phyloP scores from a whole-genome alignment of 192 early-diverging fungal species.

The Coemansia sp. region DNA sequence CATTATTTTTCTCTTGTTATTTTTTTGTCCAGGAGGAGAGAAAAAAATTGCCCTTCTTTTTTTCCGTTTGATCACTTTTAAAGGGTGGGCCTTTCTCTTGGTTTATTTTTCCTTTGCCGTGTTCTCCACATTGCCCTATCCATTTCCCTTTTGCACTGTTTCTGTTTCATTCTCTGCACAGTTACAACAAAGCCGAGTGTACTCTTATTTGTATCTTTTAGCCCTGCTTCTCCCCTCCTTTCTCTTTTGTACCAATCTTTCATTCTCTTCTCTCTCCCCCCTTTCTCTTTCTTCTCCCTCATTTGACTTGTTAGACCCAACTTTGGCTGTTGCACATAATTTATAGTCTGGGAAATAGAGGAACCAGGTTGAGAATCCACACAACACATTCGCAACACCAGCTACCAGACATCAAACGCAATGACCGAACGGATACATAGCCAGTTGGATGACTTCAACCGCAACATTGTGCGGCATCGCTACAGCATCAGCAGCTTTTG shows the following conservation, averaged over 20 bases:
- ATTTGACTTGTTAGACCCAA: no score
- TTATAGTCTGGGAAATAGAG: background rate
- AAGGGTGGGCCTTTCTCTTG: background rate
- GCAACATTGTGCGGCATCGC: slow-evolving; percentile 19
- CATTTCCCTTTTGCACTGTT: background rate
- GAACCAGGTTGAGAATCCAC: background rate
- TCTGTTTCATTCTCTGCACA: background rate
- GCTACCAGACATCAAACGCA: background rate
- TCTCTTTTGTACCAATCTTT: background rate
- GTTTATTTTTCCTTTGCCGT: background rate
- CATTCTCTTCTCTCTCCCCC: background rate
- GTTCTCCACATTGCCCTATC: background rate
- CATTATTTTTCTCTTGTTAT: no score
- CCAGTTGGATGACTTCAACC: slow-evolving; percentile 26
- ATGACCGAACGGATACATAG: slow-evolving; percentile 26
- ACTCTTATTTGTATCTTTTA: background rate
- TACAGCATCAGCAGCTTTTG: slow-evolving; percentile 37
- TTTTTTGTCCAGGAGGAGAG: no score
- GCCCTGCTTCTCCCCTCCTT: background rate
- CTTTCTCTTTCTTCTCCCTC: no score
- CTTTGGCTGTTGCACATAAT: no score
- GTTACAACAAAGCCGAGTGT: background rate
- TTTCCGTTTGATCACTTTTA: background rate
- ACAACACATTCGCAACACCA: slow-evolving; percentile 5
- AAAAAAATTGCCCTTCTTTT: no score